Evolutionary conservation across 495 filamentous ascomycete genomes (phyloP), one percentile per base, ranked within the genome.

Genomic region (Aspergillus hancockii): DNA sequence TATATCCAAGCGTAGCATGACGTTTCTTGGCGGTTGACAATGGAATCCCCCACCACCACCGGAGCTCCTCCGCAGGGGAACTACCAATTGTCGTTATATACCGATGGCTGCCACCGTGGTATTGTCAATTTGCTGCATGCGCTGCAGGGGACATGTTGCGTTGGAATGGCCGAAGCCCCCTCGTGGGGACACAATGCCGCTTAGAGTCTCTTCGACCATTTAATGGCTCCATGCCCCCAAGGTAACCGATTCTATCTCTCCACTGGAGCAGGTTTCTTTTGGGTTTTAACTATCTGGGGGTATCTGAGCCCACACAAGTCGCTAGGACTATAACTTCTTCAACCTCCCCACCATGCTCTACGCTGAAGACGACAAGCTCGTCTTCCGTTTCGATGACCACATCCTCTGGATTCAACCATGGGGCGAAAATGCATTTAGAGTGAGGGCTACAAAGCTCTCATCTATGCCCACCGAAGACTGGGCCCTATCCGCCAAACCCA

Each of bases 401-500:
- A 60, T 70, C 21, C 75, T 85, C 55, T 82, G 78, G 75, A 75
- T 86, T 50, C 74, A 84, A 56, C 74, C 80, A 54, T 85, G 82
- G 81, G 81, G 81, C 23, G 66, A 71, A 9, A 79, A 82, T 61
- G 79, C 81, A 1, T 63, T 85, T 40, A 80, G 83, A 16, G 61
- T 86, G 25, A 77, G 81, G 28, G 80, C 82, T 4, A 84, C 81
- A 22, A 80, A 79, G 57, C 71, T 71, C 28, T 61, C 71, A 14
- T 66, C 63, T 13, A 79, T 84, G 70, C 80, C 83, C 10, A 55
- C 64, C 8, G 76, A 83, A 61, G 71, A 82, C 63, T 85, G 83
- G 82, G 83, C 83, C 10, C 72, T 86, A 8, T 63, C 55, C 43
- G 56, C 62, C 22, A 69, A 67, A 58, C 68, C 68, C 40, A 52